phyloP scores from a whole-genome alignment of 768 basidiomycete genomes.

The Candolleomyces aberdarensis region DNA sequence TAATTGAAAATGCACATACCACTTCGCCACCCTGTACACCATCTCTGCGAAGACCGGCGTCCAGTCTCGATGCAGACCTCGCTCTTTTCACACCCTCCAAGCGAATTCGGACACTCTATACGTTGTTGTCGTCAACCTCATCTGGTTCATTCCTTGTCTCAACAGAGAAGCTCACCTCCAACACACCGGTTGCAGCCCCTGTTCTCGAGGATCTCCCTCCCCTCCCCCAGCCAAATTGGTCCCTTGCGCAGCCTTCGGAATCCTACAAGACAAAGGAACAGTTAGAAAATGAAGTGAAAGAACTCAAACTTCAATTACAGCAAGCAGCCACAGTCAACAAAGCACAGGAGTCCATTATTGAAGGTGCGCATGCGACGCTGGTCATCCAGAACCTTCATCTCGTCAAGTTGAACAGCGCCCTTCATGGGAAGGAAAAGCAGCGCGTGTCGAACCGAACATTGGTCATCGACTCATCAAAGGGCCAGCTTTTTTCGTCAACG shows the following conservation, averaged over 20 bases:
- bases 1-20: neutral
- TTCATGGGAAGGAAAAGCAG: slow-evolving; percentile 11
- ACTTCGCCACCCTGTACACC: no score
- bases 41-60: no score
- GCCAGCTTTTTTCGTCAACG: slow-evolving; percentile 9
- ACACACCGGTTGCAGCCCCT: slow-evolving; percentile 4
- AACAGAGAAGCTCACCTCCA: slow-evolving; percentile 7
- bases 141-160: slow-evolving; percentile 20
- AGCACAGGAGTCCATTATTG: slow-evolving; percentile 8
- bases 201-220: slow-evolving; percentile 8
- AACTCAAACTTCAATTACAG: neutral
- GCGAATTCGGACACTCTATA: slow-evolving; percentile 16
- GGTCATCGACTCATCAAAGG: slow-evolving; percentile 6
- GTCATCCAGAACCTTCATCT: slow-evolving; percentile 17
- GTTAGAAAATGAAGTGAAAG: neutral
- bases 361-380: slow-evolving; percentile 16
- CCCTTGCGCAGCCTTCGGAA: neutral
- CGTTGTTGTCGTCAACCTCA: slow-evolving; percentile 13
- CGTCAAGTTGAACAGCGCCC: slow-evolving; percentile 10
- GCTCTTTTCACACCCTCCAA: slow-evolving; percentile 21
- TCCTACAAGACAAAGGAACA: neutral
- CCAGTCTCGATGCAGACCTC: no score
- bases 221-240: slow-evolving; percentile 5
- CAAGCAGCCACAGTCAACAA: neutral
- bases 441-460: slow-evolving; percentile 4